Evolutionary conservation across 2,329 filamentous ascomycete species (phyloP), one percentile per base, ranked within the genome.

Genomic region (Trichothecium roseum): DNA sequence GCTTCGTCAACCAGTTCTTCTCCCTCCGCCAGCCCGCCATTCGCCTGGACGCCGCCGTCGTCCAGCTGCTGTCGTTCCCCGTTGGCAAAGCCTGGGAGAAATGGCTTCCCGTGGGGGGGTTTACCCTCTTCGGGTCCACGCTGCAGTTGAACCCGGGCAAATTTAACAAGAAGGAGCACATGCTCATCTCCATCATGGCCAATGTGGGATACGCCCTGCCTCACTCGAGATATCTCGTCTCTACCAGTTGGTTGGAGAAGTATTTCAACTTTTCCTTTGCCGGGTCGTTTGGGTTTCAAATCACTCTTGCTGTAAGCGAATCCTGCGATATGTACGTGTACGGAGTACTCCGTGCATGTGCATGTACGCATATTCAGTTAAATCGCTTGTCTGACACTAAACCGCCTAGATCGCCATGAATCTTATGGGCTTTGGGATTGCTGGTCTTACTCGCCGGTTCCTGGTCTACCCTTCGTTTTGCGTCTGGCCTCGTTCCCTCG

Each of bases 131-230:
- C 30, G 66, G 66, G 8, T 45, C 59, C 16, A 57, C 60, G 14
- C 65, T 69, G 46, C 64, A 60, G 5, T 57, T 74, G 10, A 75
- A 74, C 45, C 70, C 72, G 0, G 70, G 71, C 0, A 66, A 64
- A 2, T 77, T 77, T 47, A 69, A 66, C 36, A 67, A 67, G 46
- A 78, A 78, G 53, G 73, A 78, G 50, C 73, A 78, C 46, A 72
- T 73, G 62, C 59, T 78, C 28, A 71, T 76, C 42, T 69, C 68
- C 39, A 71, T 74, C 50, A 74, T 74, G 68, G 73, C 78, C 37
- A 79, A 80, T 49, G 69, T 70, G 9, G 64, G 65, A 8, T 69
- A 63, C 52, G 64, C 64, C 40, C 59, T 60, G 4, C 68, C 69
- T 0, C 74, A 73, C 46, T 72, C 69, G 3, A 68, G 67, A 51